These are phyloP conservation scores for Umbelopsis sp. DNA, from an alignment of 192 early-diverging fungal genomes.

Conservation along the genomic window DNA sequence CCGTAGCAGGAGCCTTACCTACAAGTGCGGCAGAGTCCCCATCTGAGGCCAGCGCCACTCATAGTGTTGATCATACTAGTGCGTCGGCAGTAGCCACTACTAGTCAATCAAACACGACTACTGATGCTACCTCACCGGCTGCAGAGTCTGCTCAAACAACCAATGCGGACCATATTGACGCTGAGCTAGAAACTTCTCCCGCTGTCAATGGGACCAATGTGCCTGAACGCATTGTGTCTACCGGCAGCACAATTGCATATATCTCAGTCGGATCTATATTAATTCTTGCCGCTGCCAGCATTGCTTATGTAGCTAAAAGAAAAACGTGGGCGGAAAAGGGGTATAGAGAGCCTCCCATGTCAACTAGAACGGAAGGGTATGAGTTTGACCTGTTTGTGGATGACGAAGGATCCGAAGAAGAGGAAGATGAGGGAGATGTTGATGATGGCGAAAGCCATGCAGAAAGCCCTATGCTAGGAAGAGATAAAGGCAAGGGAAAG, in stretches of 20 bases:
- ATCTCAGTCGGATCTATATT: neutral
- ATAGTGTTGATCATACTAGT: neutral
- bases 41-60: neutral
- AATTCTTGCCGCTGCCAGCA: conserved; percentile 14
- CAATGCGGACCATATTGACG: neutral
- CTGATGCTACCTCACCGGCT: neutral
- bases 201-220: neutral
- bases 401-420: neutral
- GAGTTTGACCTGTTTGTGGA: conserved; percentile 12
- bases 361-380: neutral
- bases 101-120: neutral
- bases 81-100: neutral
- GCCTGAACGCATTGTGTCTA: conserved; percentile 5
- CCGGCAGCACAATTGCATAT: conserved; percentile 6
- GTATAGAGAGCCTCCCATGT: conserved; percentile 1
- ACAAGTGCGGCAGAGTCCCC: neutral
- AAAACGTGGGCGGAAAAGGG: conserved; percentile 13
- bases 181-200: neutral
- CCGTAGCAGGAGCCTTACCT: neutral
- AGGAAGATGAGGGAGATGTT: neutral
- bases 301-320: conserved; percentile 6
- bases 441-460: conserved; percentile 7
- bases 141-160: conserved; percentile 1
- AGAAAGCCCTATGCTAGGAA: conserved; percentile 8
- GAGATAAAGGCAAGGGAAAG: conserved; percentile 15